Base-by-base conservation (phyloP, 2,329 filamentous ascomycete species). In the Knufia petricola region DNA sequence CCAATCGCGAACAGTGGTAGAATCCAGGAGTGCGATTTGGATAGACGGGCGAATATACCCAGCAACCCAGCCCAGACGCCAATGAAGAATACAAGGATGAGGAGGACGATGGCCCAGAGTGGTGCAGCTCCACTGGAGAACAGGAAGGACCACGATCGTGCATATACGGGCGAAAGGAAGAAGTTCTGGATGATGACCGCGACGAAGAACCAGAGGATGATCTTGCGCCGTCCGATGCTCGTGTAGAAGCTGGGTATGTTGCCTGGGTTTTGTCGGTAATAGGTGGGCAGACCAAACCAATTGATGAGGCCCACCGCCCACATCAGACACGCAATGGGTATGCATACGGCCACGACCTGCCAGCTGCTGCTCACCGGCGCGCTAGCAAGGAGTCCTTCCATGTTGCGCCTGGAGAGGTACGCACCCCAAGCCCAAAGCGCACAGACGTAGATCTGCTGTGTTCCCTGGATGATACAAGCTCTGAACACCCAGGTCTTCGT, bases 381-480 rank as follows among this genome's bases (percentile, higher is more conserved):
- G 23, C 61, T 56, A 51, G 64, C 60, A 1, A 66, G 60, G 39
- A 68, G 59, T 9, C 71, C 73, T 19, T 64, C 66, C 17, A 67
- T 60, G 9, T 67, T 69, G 1, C 66, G 60, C 46, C 66, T 66
- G 12, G 73, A 72, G 39, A 81, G 67, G 50, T 73, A 69, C 6
- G 72, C 72, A 24, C 80, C 81, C 81, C 81, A 84, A 60, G 77
- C 82, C 79, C 79, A 84, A 10, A 84, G 69, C 4, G 72, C 75
- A 20, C 79, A 74, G 44, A 81, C 72, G 61, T 83, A 84, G 53
- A 80, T 68, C 59, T 84, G 80, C 58, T 83, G 80, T 4, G 78
- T 79, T 36, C 81, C 81, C 60, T 83, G 78, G 45, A 84, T 81
- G 10, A 78, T 62, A 57, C 79, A 80, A 13, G 81, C 81, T 49